These are phyloP conservation scores for Cornus kousa DNA, from an alignment of 148 eudicot genomes.

Conservation along the genomic window DNA sequence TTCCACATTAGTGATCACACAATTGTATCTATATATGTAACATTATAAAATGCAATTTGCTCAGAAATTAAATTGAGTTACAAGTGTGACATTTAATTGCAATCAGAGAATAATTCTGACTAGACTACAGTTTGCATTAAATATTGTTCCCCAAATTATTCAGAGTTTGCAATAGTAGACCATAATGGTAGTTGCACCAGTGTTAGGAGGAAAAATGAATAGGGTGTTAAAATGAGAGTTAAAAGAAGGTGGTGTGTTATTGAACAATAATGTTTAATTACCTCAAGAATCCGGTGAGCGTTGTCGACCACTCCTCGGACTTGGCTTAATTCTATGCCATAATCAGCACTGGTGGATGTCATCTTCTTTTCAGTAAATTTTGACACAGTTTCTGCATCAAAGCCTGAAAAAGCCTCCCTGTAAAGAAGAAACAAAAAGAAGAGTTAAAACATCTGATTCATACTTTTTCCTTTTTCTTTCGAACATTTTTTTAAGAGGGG, in stretches of 20 bases:
- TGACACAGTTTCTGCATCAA: slow-evolving; percentile 71
- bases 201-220: neutral
- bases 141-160: too few relatives aligned
- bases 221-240: neutral
- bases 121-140: too few relatives aligned
- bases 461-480: too few relatives aligned
- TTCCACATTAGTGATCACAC: neutral
- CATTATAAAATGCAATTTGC: neutral
- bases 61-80: too few relatives aligned
- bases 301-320: slow-evolving; percentile 86
- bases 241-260: neutral
- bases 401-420: slow-evolving; percentile 82
- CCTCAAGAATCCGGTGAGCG: slow-evolving; percentile 62
- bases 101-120: too few relatives aligned
- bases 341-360: slow-evolving; percentile 40
- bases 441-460: too few relatives aligned
- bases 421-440: neutral
- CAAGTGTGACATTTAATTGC: neutral
- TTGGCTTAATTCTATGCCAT: slow-evolving; percentile 52
- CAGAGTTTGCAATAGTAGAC: too few relatives aligned
- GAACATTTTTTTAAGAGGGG: too few relatives aligned
- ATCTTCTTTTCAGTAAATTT: slow-evolving; percentile 70
- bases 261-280: slow-evolving; percentile 17
- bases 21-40: neutral
- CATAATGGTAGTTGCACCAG: too few relatives aligned